These are phyloP conservation scores for Capsicum rhomboideum DNA, from an alignment of 257 asterid species.

Conservation along the genomic window DNA sequence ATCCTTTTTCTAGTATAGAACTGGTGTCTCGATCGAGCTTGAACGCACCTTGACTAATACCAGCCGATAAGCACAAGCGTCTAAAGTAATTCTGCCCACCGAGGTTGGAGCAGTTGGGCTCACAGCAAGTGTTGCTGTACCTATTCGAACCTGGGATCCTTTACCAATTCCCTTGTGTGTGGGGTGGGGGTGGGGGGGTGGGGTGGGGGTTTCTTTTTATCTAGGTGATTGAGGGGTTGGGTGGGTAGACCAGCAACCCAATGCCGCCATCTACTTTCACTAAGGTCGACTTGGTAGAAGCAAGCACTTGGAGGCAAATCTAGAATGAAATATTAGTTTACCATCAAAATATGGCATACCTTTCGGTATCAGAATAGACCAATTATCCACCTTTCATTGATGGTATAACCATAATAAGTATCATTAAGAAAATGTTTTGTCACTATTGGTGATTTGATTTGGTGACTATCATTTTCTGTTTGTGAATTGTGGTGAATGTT, in stretches of 20 bases:
- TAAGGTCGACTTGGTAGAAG: background rate
- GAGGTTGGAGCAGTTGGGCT: background rate
- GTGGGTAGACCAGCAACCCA: background rate
- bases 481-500: background rate
- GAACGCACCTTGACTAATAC: background rate
- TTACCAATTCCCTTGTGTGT: too few species aligned
- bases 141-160: background rate
- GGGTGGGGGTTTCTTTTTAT: too few species aligned
- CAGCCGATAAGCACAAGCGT: background rate
- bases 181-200: too few species aligned
- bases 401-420: background rate
- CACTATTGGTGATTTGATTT: background rate
- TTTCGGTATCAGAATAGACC: background rate
- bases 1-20: background rate
- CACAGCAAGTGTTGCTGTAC: background rate
- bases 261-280: background rate
- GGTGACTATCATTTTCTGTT: background rate
- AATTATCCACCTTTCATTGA: background rate
- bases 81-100: background rate
- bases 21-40: background rate
- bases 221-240: background rate
- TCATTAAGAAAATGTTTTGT: background rate
- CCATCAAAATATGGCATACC: background rate
- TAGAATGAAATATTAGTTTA: background rate
- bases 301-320: background rate